A percentile compares a stretch with the other conserved stretches of the same genome.
These are phyloP conservation scores for Berkeleyomyces basicola DNA, from an alignment of 2,329 filamentous ascomycete species.

Conservation along the genomic window DNA sequence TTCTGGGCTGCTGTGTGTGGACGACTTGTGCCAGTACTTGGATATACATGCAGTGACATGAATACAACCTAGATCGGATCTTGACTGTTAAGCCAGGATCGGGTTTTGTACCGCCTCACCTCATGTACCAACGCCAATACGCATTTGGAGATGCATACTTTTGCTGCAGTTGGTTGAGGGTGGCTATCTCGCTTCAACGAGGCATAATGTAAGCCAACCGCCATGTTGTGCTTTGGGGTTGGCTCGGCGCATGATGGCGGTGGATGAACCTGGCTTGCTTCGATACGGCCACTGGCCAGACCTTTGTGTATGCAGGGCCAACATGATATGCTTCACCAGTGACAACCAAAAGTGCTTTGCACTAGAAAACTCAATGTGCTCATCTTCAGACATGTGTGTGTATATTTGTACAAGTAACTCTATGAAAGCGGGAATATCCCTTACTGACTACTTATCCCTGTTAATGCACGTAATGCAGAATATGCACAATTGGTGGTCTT, in stretches of 20 bases:
- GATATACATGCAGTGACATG: too few relatives aligned
- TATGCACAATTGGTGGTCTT: neutral
- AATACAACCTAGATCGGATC: neutral
- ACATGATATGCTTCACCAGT: neutral
- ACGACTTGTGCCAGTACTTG: too few relatives aligned
- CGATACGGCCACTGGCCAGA: neutral
- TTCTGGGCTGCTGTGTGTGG: neutral
- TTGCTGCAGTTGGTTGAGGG: neutral
- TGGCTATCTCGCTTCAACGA: neutral
- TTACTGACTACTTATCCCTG: neutral
- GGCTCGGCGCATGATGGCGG: neutral
- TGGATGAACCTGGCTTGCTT: neutral
- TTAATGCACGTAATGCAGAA: neutral
- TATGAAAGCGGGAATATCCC: too few relatives aligned
- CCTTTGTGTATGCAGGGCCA: neutral
- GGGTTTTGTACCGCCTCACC: neutral
- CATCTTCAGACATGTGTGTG: neutral
- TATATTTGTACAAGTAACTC: too few relatives aligned
- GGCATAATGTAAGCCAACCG: neutral
- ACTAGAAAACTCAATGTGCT: neutral
- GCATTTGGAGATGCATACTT: neutral
- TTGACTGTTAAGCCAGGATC: neutral
- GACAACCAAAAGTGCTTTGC: neutral
- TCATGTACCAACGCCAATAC: neutral
- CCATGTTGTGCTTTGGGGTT: neutral